phyloP scores from a whole-genome alignment of 2,329 filamentous ascomycete species.

The Sporothrix inflata region DNA sequence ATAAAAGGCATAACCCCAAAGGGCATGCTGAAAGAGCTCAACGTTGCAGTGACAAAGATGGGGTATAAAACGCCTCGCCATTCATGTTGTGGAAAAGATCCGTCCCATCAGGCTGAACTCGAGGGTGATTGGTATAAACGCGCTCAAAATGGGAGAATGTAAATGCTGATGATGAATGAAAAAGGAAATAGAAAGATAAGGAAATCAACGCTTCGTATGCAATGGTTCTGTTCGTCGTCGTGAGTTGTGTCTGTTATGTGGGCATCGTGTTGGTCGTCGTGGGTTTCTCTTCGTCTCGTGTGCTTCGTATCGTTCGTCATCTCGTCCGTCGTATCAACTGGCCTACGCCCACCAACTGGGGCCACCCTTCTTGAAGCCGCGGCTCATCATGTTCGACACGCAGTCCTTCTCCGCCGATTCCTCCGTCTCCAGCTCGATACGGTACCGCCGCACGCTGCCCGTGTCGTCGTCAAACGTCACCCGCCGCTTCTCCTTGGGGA shows the following conservation, averaged over 20 bases:
- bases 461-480: constrained; percentile 64
- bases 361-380: constrained; percentile 21
- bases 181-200: not conserved
- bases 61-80: constrained; percentile 28
- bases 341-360: constrained; percentile 1
- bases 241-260: not conserved
- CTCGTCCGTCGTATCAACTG: not conserved
- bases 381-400: not conserved
- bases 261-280: not conserved
- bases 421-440: constrained; percentile 59
- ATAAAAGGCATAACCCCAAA: not conserved
- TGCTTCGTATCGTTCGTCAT: not conserved
- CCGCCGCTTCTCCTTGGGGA: constrained; percentile 54
- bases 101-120: not conserved
- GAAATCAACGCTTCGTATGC: constrained; percentile 23
- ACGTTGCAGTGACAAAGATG: not conserved
- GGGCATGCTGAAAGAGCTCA: not conserved
- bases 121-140: not conserved
- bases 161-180: not conserved
- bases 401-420: constrained; percentile 38
- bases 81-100: not conserved
- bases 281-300: not conserved
- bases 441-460: constrained; percentile 65
- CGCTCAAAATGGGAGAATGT: not conserved
- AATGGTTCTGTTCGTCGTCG: not conserved